A percentile compares a stretch with the other conserved stretches of the same genome.
phyloP scores from a whole-genome alignment of 2,329 filamentous ascomycete species.

The Fusarium azukiicola region DNA sequence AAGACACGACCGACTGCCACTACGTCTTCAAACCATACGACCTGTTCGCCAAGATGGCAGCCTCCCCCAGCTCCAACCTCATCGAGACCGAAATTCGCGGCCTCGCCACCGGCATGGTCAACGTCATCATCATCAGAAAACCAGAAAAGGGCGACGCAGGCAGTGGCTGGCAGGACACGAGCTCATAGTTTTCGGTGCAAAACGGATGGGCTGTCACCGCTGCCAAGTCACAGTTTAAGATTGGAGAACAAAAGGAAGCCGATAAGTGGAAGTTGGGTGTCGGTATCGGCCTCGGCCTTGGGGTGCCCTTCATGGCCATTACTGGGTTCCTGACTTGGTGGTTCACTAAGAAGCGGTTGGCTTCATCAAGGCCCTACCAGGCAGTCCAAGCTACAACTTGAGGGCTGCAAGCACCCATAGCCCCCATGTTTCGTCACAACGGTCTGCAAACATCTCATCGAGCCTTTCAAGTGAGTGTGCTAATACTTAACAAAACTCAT shows the following conservation, averaged over 20 bases:
- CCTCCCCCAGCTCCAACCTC: background rate
- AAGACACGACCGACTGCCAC: background rate
- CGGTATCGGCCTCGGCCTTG: background rate
- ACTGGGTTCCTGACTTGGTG: background rate
- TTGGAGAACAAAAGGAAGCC: background rate
- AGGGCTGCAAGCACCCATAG: background rate
- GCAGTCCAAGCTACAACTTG: background rate
- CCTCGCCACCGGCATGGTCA: background rate
- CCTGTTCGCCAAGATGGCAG: background rate
- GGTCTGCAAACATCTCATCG: no score
- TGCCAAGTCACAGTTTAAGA: background rate
- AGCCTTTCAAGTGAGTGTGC: no score
- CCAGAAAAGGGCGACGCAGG: background rate
- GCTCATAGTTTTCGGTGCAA: background rate
- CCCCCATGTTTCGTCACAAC: no score
- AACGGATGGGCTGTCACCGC: background rate
- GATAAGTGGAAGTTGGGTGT: background rate
- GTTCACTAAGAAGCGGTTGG: background rate
- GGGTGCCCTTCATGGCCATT: background rate
- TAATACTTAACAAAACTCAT: no score
- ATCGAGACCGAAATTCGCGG: background rate
- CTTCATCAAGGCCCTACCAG: background rate
- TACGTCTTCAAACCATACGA: background rate
- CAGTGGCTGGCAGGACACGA: background rate
- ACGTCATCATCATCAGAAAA: slow-evolving; percentile 2